These are phyloP conservation scores for Tylopilus plumbeoviolaceoides DNA, from an alignment of 768 basidiomycete species.

Conservation along the genomic window DNA sequence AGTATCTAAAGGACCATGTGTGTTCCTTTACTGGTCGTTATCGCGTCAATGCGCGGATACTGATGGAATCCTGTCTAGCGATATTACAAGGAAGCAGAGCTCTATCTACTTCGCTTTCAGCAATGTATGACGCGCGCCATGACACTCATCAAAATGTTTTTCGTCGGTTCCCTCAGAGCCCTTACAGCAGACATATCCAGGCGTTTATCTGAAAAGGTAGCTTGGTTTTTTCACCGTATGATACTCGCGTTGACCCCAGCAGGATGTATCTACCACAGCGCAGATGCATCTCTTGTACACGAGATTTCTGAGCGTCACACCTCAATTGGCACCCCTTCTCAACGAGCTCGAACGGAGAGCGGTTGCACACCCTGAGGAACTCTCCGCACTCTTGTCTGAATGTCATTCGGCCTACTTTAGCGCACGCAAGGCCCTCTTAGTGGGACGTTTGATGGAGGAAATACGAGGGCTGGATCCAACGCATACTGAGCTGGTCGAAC, in stretches of 20 bases:
- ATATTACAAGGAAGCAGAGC: slow-evolving; percentile 87
- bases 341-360: slow-evolving; percentile 83
- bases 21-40: slow-evolving; percentile 26
- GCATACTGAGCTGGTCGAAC: slow-evolving; percentile 79
- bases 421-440: slow-evolving; percentile 66
- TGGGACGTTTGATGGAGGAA: slow-evolving; percentile 72
- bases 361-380: slow-evolving; percentile 73
- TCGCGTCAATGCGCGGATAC: neutral
- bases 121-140: slow-evolving; percentile 98
- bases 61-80: slow-evolving; percentile 45
- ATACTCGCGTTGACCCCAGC: neutral
- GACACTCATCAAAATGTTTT: slow-evolving; percentile 98
- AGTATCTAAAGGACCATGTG: slow-evolving; percentile 84
- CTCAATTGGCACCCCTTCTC: slow-evolving; percentile 72
- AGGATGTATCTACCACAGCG: slow-evolving; percentile 79
- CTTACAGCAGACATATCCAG: slow-evolving; percentile 75
- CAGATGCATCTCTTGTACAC: slow-evolving; percentile 86
- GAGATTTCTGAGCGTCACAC: slow-evolving; percentile 72
- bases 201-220: slow-evolving; percentile 71
- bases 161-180: slow-evolving; percentile 77
- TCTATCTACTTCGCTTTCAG: slow-evolving; percentile 95
- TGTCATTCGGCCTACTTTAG: slow-evolving; percentile 85
- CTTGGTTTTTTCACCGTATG: neutral
- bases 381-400: slow-evolving; percentile 75
- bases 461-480: slow-evolving; percentile 78